These are phyloP conservation scores for Allium fistulosum DNA, from an alignment of 106 monocot species.

Conservation along the genomic window DNA sequence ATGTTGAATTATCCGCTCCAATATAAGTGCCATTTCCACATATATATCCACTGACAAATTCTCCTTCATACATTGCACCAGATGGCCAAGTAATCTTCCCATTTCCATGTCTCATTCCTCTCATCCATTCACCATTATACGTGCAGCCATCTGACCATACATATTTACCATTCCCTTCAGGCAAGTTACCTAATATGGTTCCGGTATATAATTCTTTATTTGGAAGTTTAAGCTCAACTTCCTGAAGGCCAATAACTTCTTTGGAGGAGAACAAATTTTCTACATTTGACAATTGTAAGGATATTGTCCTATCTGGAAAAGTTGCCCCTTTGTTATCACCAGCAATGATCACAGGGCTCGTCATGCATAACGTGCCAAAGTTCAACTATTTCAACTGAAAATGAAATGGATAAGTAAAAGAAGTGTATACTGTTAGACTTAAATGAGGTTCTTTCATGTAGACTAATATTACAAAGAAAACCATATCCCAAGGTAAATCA, in stretches of 20 bases:
- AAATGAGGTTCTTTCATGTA: no score
- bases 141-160: constrained; percentile 73
- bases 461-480: no score
- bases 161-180: constrained; percentile 73
- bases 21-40: constrained; percentile 68
- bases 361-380: constrained; percentile 10
- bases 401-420: no score
- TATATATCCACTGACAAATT: constrained; percentile 87
- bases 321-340: constrained; percentile 2
- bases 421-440: no score
- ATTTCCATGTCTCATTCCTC: constrained; percentile 91
- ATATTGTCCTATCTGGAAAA: neutral
- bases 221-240: constrained; percentile 30
- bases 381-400: neutral
- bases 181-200: constrained; percentile 47
- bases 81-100: constrained; percentile 82
- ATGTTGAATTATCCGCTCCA: constrained; percentile 45
- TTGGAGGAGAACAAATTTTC: neutral
- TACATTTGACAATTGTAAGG: neutral
- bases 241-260: constrained; percentile 7
- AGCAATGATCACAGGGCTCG: constrained; percentile 2
- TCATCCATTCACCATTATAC: constrained; percentile 86
- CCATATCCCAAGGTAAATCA: no score
- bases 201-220: constrained; percentile 73
- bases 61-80: constrained; percentile 78